Percentiles rank a stretch among this genome's conserved stretches.
These are phyloP conservation scores for Plasmodium falciparum DNA, from an alignment of 169 alveolate species.

Conservation along the genomic window DNA sequence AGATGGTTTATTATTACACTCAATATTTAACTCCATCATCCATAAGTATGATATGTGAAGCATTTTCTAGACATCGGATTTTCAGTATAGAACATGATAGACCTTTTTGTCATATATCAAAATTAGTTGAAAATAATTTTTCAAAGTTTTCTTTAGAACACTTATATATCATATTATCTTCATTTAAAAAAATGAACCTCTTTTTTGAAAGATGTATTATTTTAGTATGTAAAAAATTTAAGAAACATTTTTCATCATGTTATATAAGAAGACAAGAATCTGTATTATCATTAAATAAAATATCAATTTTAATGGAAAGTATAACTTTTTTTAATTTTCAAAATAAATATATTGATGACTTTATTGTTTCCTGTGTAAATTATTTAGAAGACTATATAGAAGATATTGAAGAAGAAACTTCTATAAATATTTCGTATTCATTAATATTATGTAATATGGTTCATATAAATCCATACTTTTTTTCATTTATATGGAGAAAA, in stretches of 20 bases:
- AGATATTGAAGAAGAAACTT: constrained; percentile 77
- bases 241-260: constrained; percentile 20
- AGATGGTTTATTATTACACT: constrained; percentile 67
- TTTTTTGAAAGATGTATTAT: constrained; percentile 55
- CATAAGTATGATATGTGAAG: constrained; percentile 62
- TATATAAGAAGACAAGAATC: constrained; percentile 48
- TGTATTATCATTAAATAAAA: constrained; percentile 69
- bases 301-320: constrained; percentile 74
- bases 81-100: constrained; percentile 65
- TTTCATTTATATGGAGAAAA: constrained; percentile 83
- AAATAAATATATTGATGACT: constrained; percentile 37
- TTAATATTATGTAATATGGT: constrained; percentile 73
- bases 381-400: constrained; percentile 85
- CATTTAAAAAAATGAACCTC: constrained; percentile 73
- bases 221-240: constrained; percentile 44
- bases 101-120: constrained; percentile 63
- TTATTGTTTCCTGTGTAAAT: constrained; percentile 54
- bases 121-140: constrained; percentile 63
- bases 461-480: constrained; percentile 80
- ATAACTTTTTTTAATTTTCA: constrained; percentile 74
- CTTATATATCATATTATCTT: constrained; percentile 26
- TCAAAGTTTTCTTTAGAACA: constrained; percentile 59
- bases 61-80: constrained; percentile 66
- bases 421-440: constrained; percentile 81
- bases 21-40: constrained; percentile 50